Conservation (phyloP, 257 asterid genomes). For the Nicotiana sylvestris region DNA sequence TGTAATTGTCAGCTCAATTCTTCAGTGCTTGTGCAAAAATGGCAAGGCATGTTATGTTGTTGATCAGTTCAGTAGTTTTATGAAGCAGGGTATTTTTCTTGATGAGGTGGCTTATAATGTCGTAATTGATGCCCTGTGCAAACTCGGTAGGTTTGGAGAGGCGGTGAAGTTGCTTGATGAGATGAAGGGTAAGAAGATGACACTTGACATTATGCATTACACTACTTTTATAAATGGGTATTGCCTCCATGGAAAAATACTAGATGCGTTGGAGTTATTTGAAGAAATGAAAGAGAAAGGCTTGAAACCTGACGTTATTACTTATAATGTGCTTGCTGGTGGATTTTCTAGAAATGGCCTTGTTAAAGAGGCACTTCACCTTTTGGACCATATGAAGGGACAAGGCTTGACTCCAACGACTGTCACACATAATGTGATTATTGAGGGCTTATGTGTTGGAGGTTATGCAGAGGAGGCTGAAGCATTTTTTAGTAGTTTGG, state of each 20-base stretch:
- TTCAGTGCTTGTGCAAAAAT: conserved; percentile 62
- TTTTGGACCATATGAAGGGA: conserved; percentile 51
- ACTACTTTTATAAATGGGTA: conserved; percentile 73
- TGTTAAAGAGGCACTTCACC: conserved; percentile 26
- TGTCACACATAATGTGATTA: conserved; percentile 56
- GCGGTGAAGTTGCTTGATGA: conserved; percentile 55
- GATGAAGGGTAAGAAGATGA: conserved; percentile 57
- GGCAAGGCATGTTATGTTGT: conserved; percentile 50
- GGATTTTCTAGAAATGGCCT: conserved; percentile 59
- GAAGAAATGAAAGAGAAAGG: conserved; percentile 55
- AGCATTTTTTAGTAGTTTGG: conserved; percentile 41
- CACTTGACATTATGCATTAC: conserved; percentile 58
- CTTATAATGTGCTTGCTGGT: conserved; percentile 56
- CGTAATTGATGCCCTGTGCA: conserved; percentile 61
- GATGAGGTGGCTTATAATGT: conserved; percentile 60
- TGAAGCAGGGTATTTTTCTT: conserved; percentile 48
- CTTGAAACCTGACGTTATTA: conserved; percentile 53
- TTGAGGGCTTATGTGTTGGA: conserved; percentile 64
- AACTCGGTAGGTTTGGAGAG: conserved; percentile 54
- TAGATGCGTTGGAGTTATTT: conserved; percentile 45
- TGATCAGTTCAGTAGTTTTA: conserved; percentile 38
- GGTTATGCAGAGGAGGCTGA: conserved; percentile 60
- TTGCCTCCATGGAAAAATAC: conserved; percentile 46
- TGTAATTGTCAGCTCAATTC: conserved; percentile 49
- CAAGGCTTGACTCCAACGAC: conserved; percentile 49